These are phyloP conservation scores for Penicillium freii DNA, from an alignment of 2,329 filamentous ascomycete genomes.

Conservation along the genomic window DNA sequence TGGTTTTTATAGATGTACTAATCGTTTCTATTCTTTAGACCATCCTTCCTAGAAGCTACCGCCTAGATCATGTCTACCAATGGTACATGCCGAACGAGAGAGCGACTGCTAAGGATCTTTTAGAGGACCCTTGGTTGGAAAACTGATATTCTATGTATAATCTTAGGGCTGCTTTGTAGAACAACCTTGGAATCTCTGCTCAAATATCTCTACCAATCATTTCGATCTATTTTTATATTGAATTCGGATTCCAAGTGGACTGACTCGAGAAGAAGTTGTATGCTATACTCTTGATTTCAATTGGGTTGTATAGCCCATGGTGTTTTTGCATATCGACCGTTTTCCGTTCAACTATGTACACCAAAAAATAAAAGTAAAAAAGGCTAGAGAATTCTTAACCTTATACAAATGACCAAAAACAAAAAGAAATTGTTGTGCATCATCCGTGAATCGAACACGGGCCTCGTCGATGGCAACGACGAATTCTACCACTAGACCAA, in stretches of 20 bases:
- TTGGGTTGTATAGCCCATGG: too few relatives aligned
- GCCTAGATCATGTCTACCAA: too few relatives aligned
- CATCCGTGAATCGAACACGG: slow-evolving; percentile 50
- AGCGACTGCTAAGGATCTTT: slow-evolving; percentile 35
- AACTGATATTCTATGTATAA: not conserved
- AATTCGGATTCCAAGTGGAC: not conserved
- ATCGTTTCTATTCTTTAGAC: too few relatives aligned
- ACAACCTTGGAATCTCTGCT: not conserved
- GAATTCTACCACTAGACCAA: slow-evolving; percentile 45
- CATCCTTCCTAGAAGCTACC: too few relatives aligned
- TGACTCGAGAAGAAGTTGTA: not conserved
- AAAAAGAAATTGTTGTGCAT: slow-evolving; percentile 32
- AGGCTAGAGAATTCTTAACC: not conserved
- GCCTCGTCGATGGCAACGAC: slow-evolving; percentile 45
- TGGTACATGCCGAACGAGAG: slow-evolving; percentile 31
- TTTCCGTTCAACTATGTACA: too few relatives aligned
- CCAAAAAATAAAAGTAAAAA: not conserved
- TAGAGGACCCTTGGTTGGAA: slow-evolving; percentile 38
- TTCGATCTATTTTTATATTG: not conserved
- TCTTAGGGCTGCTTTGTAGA: not conserved
- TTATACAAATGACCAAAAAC: not conserved
- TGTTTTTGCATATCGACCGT: not conserved
- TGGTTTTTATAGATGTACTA: too few relatives aligned
- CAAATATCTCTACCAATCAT: not conserved
- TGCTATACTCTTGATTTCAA: too few relatives aligned